A percentile compares a stretch with the other conserved stretches of the same genome.
phyloP scores from a whole-genome alignment of 202 grass and related monocot species.

The Schoenoplectus triqueter region DNA sequence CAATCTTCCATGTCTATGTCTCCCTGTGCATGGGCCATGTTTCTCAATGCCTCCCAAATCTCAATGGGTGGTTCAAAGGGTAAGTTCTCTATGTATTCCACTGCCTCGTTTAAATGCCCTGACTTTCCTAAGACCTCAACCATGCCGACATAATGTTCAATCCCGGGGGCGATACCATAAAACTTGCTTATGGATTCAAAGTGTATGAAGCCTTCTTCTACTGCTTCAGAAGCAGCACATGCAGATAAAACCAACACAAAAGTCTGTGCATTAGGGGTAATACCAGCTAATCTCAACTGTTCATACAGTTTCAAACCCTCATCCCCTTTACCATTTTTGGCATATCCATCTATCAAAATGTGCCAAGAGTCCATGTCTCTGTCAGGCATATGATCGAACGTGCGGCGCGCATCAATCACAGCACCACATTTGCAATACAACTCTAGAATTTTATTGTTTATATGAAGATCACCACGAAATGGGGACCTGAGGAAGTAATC shows the following conservation, averaged over 20 bases:
- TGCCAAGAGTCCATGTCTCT: conserved; percentile 86
- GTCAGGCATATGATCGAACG: conserved; percentile 95
- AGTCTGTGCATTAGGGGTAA: conserved; percentile 52
- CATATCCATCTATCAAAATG: conserved; percentile 82
- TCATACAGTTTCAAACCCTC: conserved; percentile 76
- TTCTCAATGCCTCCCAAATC: conserved; percentile 73
- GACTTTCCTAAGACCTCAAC: conserved; percentile 90
- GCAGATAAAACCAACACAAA: conserved; percentile 70
- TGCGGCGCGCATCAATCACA: conserved; percentile 78
- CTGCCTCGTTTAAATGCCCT: conserved; percentile 79
- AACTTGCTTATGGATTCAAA: conserved; percentile 81
- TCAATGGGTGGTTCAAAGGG: conserved; percentile 63
- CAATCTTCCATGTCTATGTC: conserved; percentile 94
- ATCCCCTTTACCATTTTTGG: conserved; percentile 63
- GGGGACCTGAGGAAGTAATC: conserved; percentile 95
- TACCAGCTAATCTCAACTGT: conserved; percentile 62
- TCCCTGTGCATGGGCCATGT: conserved; percentile 75
- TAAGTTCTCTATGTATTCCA: conserved; percentile 89
- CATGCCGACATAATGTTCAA: conserved; percentile 81
- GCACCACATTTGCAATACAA: conserved; percentile 68
- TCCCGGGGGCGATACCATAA: conserved; percentile 61
- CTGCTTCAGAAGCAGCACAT: conserved; percentile 82
- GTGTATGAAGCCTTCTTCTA: conserved; percentile 87
- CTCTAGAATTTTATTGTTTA: conserved; percentile 85
- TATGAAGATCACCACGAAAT: conserved; percentile 63